A percentile compares a stretch with the other conserved stretches of the same genome.
phyloP scores from a whole-genome alignment of 208 protist genomes.

The Vickermania ingenoplastis region DNA sequence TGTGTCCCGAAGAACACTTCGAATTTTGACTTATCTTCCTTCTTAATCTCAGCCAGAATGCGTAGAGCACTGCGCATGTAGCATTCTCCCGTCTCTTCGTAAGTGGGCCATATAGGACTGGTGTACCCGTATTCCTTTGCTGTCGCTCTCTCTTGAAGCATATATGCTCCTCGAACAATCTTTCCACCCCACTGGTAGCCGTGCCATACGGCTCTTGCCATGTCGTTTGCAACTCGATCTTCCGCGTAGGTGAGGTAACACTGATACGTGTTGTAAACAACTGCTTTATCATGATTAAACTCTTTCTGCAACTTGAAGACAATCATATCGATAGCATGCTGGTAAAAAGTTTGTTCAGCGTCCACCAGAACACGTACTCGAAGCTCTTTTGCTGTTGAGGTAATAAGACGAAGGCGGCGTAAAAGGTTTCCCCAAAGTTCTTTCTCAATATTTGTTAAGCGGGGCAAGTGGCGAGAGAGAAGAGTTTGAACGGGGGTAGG shows the following conservation, averaged over 20 bases:
- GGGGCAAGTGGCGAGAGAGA: constrained; percentile 53
- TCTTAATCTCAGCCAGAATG: constrained; percentile 48
- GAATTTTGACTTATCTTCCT: constrained; percentile 37
- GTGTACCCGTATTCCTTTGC: constrained; percentile 66
- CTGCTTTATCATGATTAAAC: constrained; percentile 87
- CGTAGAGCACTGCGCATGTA: constrained; percentile 73
- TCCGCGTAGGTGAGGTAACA: constrained; percentile 93
- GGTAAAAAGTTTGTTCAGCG: constrained; percentile 96
- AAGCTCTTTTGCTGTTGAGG: constrained; percentile 46
- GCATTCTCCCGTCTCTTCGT: constrained; percentile 88
- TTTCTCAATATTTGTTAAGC: constrained; percentile 66
- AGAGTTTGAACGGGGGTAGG: constrained; percentile 42
- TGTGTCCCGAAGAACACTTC: constrained; percentile 89
- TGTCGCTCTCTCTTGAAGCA: constrained; percentile 80
- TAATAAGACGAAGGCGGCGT: constrained; percentile 59
- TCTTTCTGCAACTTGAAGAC: constrained; percentile 69
- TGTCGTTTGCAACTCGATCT: constrained; percentile 81
- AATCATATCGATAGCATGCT: constrained; percentile 93
- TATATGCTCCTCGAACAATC: constrained; percentile 95
- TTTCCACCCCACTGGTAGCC: constrained; percentile 91
- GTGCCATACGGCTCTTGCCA: constrained; percentile 60
- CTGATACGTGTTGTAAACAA: constrained; percentile 96
- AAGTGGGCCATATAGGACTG: constrained; percentile 85
- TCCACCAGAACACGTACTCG: constrained; percentile 89
- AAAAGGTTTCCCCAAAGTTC: constrained; percentile 60